phyloP scores from a whole-genome alignment of 2,329 filamentous ascomycete genomes.

The Eutypella sp. region DNA sequence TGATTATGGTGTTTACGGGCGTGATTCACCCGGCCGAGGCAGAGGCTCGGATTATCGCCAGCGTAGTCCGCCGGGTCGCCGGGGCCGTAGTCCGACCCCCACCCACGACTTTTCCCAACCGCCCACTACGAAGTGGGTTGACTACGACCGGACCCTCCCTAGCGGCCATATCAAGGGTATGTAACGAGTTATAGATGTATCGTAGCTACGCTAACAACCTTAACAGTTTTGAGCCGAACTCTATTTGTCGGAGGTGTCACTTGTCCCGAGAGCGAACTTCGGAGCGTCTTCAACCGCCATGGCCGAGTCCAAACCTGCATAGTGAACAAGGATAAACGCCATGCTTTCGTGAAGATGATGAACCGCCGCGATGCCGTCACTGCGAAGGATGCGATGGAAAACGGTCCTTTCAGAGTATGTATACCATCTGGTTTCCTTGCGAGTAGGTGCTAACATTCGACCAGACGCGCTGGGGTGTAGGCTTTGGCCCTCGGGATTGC shows the following conservation, averaged over 20 bases:
- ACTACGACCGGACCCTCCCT: slow-evolving; percentile 70
- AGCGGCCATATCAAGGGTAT: slow-evolving; percentile 72
- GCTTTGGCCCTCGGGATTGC: slow-evolving; percentile 94
- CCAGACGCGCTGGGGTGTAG: slow-evolving; percentile 93
- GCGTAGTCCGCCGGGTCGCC: slow-evolving; percentile 71
- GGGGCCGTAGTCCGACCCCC: slow-evolving; percentile 59
- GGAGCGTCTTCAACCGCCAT: slow-evolving; percentile 72
- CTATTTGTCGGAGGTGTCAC: slow-evolving; percentile 95
- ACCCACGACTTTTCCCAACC: slow-evolving; percentile 31
- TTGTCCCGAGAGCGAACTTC: slow-evolving; percentile 76
- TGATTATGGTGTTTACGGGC: slow-evolving; percentile 68
- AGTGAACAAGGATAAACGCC: slow-evolving; percentile 94
- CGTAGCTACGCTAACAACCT: slow-evolving; percentile 10
- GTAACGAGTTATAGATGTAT: neutral
- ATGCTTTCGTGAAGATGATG: slow-evolving; percentile 99
- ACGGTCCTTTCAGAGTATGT: slow-evolving; percentile 66
- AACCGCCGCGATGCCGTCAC: slow-evolving; percentile 76
- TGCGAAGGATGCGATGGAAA: slow-evolving; percentile 86
- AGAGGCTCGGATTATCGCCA: slow-evolving; percentile 74
- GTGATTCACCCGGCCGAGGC: slow-evolving; percentile 58
- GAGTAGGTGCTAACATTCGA: slow-evolving; percentile 14
- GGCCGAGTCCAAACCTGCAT: slow-evolving; percentile 95
- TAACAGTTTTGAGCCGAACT: slow-evolving; percentile 77
- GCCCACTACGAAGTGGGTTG: slow-evolving; percentile 61
- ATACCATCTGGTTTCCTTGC: slow-evolving; percentile 3